Evolutionary conservation across 257 asterid species (phyloP), one percentile per base, ranked within the genome.

Genomic region (Echium plantagineum): DNA sequence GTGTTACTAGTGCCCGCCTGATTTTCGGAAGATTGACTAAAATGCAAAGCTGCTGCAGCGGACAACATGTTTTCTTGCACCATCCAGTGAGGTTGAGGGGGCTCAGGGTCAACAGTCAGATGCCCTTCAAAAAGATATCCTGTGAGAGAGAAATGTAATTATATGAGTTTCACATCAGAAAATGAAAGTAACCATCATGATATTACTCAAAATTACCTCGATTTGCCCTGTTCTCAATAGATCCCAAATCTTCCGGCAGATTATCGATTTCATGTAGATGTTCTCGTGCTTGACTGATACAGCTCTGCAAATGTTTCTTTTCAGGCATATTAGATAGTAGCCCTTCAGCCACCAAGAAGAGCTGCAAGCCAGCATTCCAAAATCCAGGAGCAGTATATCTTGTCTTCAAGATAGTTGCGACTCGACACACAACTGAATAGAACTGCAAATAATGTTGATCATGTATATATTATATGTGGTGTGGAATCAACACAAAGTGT

Each of bases 61-160:
- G 80, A 67, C 52, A 82, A 72, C 65, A 91, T 77, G 68, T 83
- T 84, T 21, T 93, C 70, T 26, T 35, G 87, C 62, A 89, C 83
- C 62, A 93, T 69, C 98, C 97, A 93, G 60, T 72, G 78, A 2
- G 97, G 94, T 77, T 86, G 94, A 46, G 90, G 91, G 75, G 98
- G 97, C 81, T 89, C 97, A 17, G 81, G 83, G 69, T 93, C 97
- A 16, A 89, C 95, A 19, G 98, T 89, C 26, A 93, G 94, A 73
- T 93, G 98, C 74, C 98, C 98, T 78, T 93, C 98, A 61, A 93
- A 93, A 57, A 93, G 80, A 74, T 75, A 93, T 48, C 98, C 98
- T 93, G 86, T 61, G 75, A 59, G 63, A 66, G 15, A 10, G 49
- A 53, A 28, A 16, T 42, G 42, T 58, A 61, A 47, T 31, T 55